Percentiles rank a stretch among this genome's conserved stretches.
These are phyloP conservation scores for Singerocomus inundabilis DNA, from an alignment of 1,284 basidiomycete species.

Conservation along the genomic window DNA sequence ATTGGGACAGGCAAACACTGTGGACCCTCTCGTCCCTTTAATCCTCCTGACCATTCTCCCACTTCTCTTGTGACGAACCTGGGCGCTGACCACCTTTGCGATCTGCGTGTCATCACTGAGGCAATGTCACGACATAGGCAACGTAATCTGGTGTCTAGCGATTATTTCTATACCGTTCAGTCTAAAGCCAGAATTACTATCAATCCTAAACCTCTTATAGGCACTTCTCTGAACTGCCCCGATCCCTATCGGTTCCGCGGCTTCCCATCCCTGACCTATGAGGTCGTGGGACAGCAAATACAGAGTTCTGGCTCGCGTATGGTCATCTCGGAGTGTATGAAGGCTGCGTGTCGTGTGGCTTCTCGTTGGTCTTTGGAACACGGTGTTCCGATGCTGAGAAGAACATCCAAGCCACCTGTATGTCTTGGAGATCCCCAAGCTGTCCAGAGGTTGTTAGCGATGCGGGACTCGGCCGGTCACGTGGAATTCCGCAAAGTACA, in stretches of 20 bases:
- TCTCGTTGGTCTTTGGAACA: slow-evolving; percentile 70
- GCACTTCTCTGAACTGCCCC: slow-evolving; percentile 29
- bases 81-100: slow-evolving; percentile 44
- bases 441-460: slow-evolving; percentile 38
- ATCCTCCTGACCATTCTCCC: slow-evolving; percentile 4
- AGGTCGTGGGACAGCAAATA: slow-evolving; percentile 31
- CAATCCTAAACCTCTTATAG: slow-evolving; percentile 29
- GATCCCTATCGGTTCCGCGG: slow-evolving; percentile 50
- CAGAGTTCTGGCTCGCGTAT: slow-evolving; percentile 43
- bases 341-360: slow-evolving; percentile 75
- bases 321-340: slow-evolving; percentile 83
- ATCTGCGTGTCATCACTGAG: slow-evolving; percentile 19
- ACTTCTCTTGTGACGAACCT: slow-evolving; percentile 1
- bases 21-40: slow-evolving; percentile 45
- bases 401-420: slow-evolving; percentile 45
- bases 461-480: slow-evolving; percentile 43
- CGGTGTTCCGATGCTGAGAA: slow-evolving; percentile 66
- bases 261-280: slow-evolving; percentile 56
- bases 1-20: slow-evolving; percentile 33
- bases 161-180: slow-evolving; percentile 29
- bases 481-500: slow-evolving; percentile 40
- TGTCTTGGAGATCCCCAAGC: slow-evolving; percentile 33
- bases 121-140: slow-evolving; percentile 24
- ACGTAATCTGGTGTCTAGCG: slow-evolving; percentile 18
- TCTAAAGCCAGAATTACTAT: slow-evolving; percentile 27